Conservation (phyloP, 2,329 filamentous ascomycete genomes). For the Alternaria conjuncta region DNA sequence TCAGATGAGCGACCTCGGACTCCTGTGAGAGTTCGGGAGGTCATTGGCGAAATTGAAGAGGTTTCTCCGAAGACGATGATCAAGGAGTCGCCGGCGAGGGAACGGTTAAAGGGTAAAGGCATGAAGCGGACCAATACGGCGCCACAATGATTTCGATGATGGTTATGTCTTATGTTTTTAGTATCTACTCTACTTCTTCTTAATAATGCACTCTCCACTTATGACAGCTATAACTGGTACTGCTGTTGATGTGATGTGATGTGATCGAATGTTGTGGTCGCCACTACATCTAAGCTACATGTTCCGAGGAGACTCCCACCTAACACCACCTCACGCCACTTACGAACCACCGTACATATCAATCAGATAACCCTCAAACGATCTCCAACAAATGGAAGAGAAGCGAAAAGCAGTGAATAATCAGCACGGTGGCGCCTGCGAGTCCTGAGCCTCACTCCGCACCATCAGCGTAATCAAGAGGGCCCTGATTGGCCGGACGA, state of each 20-base stretch:
- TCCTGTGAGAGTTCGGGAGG: slow-evolving; percentile 2
- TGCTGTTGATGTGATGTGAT: not conserved
- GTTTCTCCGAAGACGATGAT: slow-evolving; percentile 3
- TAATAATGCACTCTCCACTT: slow-evolving; percentile 18
- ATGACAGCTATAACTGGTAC: not conserved
- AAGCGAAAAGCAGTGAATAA: slow-evolving; percentile 28
- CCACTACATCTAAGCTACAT: not conserved
- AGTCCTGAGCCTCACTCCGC: slow-evolving; percentile 16
- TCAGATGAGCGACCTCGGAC: slow-evolving; percentile 1
- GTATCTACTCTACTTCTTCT: slow-evolving; percentile 8
- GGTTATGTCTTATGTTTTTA: slow-evolving; percentile 1
- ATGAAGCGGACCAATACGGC: slow-evolving; percentile 15
- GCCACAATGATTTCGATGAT: slow-evolving; percentile 5
- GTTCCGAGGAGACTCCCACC: not conserved
- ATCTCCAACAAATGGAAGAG: slow-evolving; percentile 29
- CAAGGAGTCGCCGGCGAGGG: slow-evolving; percentile 9
- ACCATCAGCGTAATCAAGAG: slow-evolving; percentile 36
- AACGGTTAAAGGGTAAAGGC: slow-evolving; percentile 15
- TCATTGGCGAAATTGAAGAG: slow-evolving; percentile 7
- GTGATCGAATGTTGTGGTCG: not conserved
- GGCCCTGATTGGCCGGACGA: slow-evolving; percentile 34
- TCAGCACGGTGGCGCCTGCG: slow-evolving; percentile 27
- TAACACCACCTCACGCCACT: not conserved
- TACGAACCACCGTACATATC: slow-evolving; percentile 6
- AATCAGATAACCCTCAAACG: slow-evolving; percentile 10